Conservation (phyloP, 164 flowering plant genomes). For the Tinospora cordifolia region DNA sequence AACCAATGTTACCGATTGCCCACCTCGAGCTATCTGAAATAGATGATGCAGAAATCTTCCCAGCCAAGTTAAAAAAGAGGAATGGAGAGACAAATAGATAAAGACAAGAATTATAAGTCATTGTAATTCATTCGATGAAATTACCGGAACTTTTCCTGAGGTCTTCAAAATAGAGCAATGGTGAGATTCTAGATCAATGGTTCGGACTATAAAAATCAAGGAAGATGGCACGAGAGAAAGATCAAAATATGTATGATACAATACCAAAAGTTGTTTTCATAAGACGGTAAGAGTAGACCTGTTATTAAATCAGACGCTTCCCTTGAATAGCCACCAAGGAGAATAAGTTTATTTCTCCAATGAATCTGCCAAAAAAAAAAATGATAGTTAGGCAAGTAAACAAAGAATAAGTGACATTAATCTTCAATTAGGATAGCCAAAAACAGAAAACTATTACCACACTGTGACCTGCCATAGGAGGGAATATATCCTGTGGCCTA, state of each 20-base stretch:
- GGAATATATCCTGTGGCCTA: constrained; percentile 33
- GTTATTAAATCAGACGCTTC: constrained; percentile 32
- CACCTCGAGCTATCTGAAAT: constrained; percentile 78
- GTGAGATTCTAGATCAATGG: constrained; percentile 59
- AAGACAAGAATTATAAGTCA: background rate
- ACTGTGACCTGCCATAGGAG: constrained; percentile 67
- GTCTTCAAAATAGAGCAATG: constrained; percentile 52
- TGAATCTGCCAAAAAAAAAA: constrained; percentile 42
- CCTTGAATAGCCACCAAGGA: constrained; percentile 71
- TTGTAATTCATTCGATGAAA: background rate
- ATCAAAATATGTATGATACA: background rate
- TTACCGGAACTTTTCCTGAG: constrained; percentile 77
- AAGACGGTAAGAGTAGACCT: constrained; percentile 49
- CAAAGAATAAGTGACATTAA: background rate
- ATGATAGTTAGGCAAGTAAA: background rate
- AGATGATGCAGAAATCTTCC: background rate
- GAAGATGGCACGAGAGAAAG: constrained; percentile 9
- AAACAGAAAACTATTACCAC: constrained; percentile 40
- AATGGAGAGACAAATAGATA: background rate
- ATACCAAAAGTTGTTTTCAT: background rate
- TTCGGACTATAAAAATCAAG: constrained; percentile 49
- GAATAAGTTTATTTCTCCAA: constrained; percentile 63
- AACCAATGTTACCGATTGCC: constrained; percentile 68
- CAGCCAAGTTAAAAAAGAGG: background rate
- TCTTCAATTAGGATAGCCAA: background rate